phyloP scores from a whole-genome alignment of 768 basidiomycete species.

The Pleurotus cornucopiae region DNA sequence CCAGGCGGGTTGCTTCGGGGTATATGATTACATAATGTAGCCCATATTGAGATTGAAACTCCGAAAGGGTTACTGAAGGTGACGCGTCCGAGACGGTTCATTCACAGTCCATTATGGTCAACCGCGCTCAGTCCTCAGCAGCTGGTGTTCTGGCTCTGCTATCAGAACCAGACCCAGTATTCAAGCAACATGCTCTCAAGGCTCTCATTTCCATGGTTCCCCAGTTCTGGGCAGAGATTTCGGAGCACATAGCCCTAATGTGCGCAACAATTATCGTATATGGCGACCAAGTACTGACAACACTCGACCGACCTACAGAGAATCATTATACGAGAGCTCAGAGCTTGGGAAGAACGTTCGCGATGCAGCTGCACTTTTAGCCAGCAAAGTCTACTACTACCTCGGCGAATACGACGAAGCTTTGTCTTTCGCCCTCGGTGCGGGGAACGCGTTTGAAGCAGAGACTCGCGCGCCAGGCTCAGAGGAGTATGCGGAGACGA shows the following conservation, averaged over 20 bases:
- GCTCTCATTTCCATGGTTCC: conserved; percentile 81
- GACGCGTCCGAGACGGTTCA: conserved; percentile 16
- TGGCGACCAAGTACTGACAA: background rate
- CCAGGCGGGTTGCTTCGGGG: conserved; percentile 31
- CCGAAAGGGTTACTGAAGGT: conserved; percentile 20
- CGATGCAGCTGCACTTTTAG: conserved; percentile 82
- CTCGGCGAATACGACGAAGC: conserved; percentile 95
- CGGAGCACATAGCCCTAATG: conserved; percentile 90
- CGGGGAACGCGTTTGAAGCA: conserved; percentile 80
- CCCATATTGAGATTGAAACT: conserved; percentile 13
- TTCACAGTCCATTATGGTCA: conserved; percentile 47
- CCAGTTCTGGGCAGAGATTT: conserved; percentile 98
- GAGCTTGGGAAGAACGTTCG: conserved; percentile 71
- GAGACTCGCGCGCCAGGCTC: conserved; percentile 60
- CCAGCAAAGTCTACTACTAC: conserved; percentile 99
- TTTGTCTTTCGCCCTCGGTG: conserved; percentile 89
- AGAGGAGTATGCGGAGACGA: conserved; percentile 91
- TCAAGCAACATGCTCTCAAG: conserved; percentile 89
- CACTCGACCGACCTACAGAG: conserved; percentile 45
- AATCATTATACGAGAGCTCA: conserved; percentile 83
- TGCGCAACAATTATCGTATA: conserved; percentile 33
- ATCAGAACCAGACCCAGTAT: conserved; percentile 79
- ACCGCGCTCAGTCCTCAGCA: conserved; percentile 72
- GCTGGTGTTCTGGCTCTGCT: conserved; percentile 91
- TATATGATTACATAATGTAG: conserved; percentile 16